Conservation (phyloP, 345 rosid genomes). For the Salix dunnii region DNA sequence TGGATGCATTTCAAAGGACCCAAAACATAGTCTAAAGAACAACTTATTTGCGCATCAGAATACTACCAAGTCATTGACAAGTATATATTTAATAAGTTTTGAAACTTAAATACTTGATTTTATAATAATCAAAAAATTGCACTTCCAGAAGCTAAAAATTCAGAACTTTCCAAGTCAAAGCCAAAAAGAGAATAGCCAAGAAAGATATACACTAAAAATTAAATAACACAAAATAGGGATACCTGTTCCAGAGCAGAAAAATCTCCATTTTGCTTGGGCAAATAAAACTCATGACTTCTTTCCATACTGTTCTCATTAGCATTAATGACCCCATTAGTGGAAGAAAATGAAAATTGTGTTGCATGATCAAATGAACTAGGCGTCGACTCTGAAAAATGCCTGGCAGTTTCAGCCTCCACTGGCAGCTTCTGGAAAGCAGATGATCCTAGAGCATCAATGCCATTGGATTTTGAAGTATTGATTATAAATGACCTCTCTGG, state of each 20-base stretch:
- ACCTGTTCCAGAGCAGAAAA: constrained; percentile 96
- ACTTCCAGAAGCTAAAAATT: not conserved
- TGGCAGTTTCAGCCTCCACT: constrained; percentile 33
- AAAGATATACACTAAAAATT: not conserved
- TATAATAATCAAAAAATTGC: not conserved
- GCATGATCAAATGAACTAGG: constrained; percentile 33
- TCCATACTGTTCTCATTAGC: constrained; percentile 31
- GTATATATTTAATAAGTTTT: not conserved
- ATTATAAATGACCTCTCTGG: constrained; percentile 29
- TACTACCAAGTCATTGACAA: not conserved
- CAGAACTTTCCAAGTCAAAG: not conserved
- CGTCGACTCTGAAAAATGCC: constrained; percentile 27
- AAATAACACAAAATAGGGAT: not conserved
- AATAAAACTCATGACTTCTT: constrained; percentile 41
- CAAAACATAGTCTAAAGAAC: not conserved
- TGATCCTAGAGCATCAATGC: constrained; percentile 35
- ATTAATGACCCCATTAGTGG: constrained; percentile 33
- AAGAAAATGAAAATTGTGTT: constrained; percentile 30
- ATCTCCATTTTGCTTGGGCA: constrained; percentile 72
- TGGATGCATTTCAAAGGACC: not conserved
- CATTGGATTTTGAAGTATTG: constrained; percentile 33
- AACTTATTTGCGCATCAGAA: not conserved
- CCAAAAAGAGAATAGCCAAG: not conserved
- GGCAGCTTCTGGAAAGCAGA: constrained; percentile 33
- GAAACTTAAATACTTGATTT: not conserved